Conservation (phyloP, 164 flowering plant species). For the Dillenia suffruticosa region DNA sequence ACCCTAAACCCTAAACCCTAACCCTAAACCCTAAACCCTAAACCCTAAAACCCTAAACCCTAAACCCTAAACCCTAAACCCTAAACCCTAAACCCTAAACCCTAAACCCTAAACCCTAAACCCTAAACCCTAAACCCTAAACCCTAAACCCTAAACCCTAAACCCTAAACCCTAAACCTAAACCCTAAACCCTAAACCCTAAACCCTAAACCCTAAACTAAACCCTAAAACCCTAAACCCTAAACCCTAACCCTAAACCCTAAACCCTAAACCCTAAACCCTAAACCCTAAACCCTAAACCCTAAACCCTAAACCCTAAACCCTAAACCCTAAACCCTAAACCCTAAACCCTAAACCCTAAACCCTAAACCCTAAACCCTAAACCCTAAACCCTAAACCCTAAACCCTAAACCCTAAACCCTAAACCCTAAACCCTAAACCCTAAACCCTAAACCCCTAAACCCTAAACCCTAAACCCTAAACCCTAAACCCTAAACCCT, state of each 20-base stretch:
- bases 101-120: background rate
- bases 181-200: background rate
- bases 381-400: background rate
- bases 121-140: background rate
- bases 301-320: background rate
- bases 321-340: background rate
- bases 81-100: background rate
- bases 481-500: background rate
- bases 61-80: background rate
- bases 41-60: background rate
- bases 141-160: background rate
- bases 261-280: background rate
- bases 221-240: constrained; percentile 1
- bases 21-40: background rate
- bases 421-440: background rate
- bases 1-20: background rate
- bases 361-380: background rate
- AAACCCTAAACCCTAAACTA: too few species aligned
- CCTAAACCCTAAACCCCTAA: background rate
- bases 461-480: background rate
- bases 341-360: background rate
- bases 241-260: background rate
- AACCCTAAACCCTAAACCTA: background rate
- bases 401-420: background rate
- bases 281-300: background rate